phyloP scores from a whole-genome alignment of 352 stramenopile species.

The Saprolegnia parasitica region DNA sequence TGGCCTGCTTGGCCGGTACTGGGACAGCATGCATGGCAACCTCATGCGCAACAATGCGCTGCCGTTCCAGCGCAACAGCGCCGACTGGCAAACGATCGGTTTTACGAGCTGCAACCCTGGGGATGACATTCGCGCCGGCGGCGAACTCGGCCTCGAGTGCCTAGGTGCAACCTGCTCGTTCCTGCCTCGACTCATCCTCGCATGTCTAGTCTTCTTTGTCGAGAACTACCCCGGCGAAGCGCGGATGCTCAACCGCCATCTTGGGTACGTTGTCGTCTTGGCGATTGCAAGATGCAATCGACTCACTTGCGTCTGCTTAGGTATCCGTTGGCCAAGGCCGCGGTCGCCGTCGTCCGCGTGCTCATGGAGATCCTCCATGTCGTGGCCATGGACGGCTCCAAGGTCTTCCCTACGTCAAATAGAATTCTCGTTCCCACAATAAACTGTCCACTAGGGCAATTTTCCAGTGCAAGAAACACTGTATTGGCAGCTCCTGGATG shows the following conservation, averaged over 20 bases:
- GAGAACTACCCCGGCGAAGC: slow-evolving; percentile 53
- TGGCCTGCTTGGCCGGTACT: slow-evolving; percentile 54
- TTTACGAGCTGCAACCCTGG: slow-evolving; percentile 52
- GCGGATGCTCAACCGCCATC: slow-evolving; percentile 58
- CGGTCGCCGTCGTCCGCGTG: slow-evolving; percentile 44
- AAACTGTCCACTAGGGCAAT: slow-evolving; percentile 30
- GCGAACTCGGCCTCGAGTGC: slow-evolving; percentile 54
- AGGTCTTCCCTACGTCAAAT: neutral
- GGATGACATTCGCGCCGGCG: slow-evolving; percentile 49
- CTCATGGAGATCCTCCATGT: slow-evolving; percentile 49
- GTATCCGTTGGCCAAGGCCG: slow-evolving; percentile 61
- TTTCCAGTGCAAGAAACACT: slow-evolving; percentile 52
- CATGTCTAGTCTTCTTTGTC: slow-evolving; percentile 48
- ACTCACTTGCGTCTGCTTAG: neutral
- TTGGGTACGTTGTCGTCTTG: slow-evolving; percentile 26
- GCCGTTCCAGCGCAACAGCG: slow-evolving; percentile 40
- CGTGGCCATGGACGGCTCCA: slow-evolving; percentile 37
- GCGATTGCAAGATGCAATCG: neutral
- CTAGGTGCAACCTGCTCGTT: slow-evolving; percentile 27
- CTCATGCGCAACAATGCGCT: slow-evolving; percentile 32
- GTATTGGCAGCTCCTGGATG: slow-evolving; percentile 60
- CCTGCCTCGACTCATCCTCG: neutral
- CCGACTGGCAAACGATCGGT: slow-evolving; percentile 45
- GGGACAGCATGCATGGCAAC: slow-evolving; percentile 43
- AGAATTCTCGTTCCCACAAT: neutral